phyloP scores from a whole-genome alignment of 345 rosid species.

The Camelina sativa region DNA sequence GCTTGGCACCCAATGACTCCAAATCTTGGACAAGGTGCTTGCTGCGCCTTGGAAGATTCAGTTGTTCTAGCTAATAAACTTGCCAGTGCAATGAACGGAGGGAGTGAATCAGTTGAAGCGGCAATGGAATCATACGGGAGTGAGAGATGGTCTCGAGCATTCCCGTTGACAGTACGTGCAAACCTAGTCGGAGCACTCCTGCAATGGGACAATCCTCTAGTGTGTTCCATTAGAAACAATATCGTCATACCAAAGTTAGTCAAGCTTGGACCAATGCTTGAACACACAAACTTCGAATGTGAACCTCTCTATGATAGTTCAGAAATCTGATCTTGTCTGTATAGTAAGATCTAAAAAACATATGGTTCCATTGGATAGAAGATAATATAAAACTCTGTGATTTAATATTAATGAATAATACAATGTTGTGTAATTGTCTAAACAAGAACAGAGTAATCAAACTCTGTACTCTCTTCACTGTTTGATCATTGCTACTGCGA shows the following conservation, averaged over 20 bases:
- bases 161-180: constrained; percentile 75
- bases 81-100: constrained; percentile 54
- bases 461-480: constrained; percentile 20
- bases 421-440: constrained; percentile 15
- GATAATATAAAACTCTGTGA: neutral
- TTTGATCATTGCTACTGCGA: constrained; percentile 30
- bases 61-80: constrained; percentile 74
- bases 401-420: constrained; percentile 16
- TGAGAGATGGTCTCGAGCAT: constrained; percentile 77
- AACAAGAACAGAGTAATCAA: constrained; percentile 16
- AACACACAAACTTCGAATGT: constrained; percentile 81
- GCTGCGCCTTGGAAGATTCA: constrained; percentile 88
- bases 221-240: constrained; percentile 67
- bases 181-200: constrained; percentile 77
- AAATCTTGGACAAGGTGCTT: constrained; percentile 90
- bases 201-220: constrained; percentile 88
- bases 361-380: neutral
- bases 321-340: constrained; percentile 19
- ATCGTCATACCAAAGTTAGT: constrained; percentile 68
- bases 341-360: constrained; percentile 17
- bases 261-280: constrained; percentile 74
- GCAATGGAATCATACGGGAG: constrained; percentile 70
- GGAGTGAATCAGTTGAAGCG: constrained; percentile 51
- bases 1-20: constrained; percentile 99
- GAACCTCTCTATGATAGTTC: constrained; percentile 54